Evolutionary conservation across 352 stramenopile species (phyloP).

Genomic region (Globisporangium perplexum): DNA sequence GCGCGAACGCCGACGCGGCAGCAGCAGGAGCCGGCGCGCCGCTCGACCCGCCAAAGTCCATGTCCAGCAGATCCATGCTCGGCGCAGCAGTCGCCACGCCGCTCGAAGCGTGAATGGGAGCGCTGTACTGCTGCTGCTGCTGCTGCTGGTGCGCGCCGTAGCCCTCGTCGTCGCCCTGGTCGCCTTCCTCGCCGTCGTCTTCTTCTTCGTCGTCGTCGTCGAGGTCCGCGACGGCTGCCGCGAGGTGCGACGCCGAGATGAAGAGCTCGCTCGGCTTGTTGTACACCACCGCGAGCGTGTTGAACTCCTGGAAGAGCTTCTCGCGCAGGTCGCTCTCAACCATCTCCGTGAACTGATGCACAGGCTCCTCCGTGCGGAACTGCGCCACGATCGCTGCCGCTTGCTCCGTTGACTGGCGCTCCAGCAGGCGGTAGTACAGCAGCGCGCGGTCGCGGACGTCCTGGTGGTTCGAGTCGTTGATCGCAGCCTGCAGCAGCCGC

Average conservation of each 20-base stretch:
- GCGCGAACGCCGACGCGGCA: slow-evolving; percentile 27
- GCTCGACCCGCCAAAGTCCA: slow-evolving; percentile 52
- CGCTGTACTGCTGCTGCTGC: slow-evolving; percentile 26
- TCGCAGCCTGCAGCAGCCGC: slow-evolving; percentile 89
- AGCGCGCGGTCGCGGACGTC: slow-evolving; percentile 97
- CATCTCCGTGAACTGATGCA: slow-evolving; percentile 84
- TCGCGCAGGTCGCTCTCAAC: slow-evolving; percentile 80
- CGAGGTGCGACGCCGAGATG: slow-evolving; percentile 76
- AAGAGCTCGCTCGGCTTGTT: slow-evolving; percentile 95
- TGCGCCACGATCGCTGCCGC: slow-evolving; percentile 86
- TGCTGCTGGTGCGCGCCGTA: slow-evolving; percentile 31
- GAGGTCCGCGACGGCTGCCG: slow-evolving; percentile 22
- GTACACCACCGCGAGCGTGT: slow-evolving; percentile 97
- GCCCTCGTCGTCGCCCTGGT: slow-evolving; percentile 34
- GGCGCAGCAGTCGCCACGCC: slow-evolving; percentile 14
- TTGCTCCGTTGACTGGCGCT: slow-evolving; percentile 88
- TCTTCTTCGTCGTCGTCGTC: slow-evolving; percentile 48
- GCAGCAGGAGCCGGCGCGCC: slow-evolving; percentile 12
- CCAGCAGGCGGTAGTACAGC: slow-evolving; percentile 96
- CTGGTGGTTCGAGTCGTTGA: slow-evolving; percentile 93
- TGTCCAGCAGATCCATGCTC: slow-evolving; percentile 67
- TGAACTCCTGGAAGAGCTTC: slow-evolving; percentile 95
- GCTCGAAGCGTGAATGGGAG: not conserved
- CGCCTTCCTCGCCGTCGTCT: slow-evolving; percentile 30
- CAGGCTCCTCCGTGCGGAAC: slow-evolving; percentile 68